A percentile compares a stretch with the other conserved stretches of the same genome.
These are phyloP conservation scores for Globisporangium nodosum DNA, from an alignment of 352 stramenopile genomes.

Conservation along the genomic window DNA sequence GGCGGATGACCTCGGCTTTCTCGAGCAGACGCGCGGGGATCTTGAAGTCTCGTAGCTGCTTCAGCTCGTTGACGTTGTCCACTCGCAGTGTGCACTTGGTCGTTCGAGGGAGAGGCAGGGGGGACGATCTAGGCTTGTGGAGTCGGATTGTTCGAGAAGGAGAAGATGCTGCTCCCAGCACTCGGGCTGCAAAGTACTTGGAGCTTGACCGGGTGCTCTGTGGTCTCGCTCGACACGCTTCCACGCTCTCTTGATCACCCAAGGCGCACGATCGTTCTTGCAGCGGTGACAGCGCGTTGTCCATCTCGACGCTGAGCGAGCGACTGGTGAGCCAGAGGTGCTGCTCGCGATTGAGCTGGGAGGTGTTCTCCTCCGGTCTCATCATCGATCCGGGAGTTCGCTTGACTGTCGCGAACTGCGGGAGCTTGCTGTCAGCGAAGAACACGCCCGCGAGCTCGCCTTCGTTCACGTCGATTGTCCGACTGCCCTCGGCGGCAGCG, in stretches of 20 bases:
- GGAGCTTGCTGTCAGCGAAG: constrained; percentile 10
- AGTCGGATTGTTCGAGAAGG: background rate
- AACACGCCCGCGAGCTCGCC: constrained; percentile 13
- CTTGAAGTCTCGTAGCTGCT: constrained; percentile 27
- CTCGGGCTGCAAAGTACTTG: constrained; percentile 10
- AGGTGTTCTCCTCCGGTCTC: background rate
- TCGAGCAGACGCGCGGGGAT: constrained; percentile 68
- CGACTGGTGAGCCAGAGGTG: constrained; percentile 12
- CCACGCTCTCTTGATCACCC: background rate
- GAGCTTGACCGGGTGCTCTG: background rate
- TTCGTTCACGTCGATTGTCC: background rate
- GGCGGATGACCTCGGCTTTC: constrained; percentile 67
- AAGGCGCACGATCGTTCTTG: background rate
- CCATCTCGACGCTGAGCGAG: constrained; percentile 2
- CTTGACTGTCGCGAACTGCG: background rate
- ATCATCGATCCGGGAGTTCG: too few species aligned
- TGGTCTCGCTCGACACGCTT: background rate
- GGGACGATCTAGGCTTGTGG: background rate
- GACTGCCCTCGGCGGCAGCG: background rate
- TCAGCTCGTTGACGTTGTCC: constrained; percentile 24
- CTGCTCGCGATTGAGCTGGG: background rate
- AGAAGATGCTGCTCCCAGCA: background rate
- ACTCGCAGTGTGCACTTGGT: constrained; percentile 22
- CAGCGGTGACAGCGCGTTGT: background rate
- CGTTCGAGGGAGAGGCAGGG: constrained; percentile 1